Evolutionary conservation across 257 asterid genomes (phyloP).

Genomic region (Capsicum pubescens): DNA sequence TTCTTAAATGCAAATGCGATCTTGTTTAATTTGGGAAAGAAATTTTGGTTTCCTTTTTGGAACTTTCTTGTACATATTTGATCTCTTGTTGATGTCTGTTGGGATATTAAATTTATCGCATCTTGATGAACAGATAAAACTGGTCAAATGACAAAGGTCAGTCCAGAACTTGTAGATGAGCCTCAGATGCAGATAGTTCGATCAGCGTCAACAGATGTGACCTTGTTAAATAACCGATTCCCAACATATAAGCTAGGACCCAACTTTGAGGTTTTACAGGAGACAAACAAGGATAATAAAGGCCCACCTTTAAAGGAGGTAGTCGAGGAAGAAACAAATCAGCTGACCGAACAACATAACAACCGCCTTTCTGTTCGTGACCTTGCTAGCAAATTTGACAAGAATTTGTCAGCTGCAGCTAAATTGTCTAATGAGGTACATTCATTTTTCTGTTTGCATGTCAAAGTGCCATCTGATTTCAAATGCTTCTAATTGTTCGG

Average conservation of each 20-base stretch:
- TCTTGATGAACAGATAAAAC: slow-evolving; percentile 39
- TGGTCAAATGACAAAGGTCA: slow-evolving; percentile 80
- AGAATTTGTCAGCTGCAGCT: slow-evolving; percentile 95
- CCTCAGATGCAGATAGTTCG: slow-evolving; percentile 55
- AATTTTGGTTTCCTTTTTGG: neutral
- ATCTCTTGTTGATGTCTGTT: neutral
- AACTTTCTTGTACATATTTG: neutral
- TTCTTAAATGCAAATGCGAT: neutral
- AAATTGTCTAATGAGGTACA: slow-evolving; percentile 86
- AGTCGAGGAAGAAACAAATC: slow-evolving; percentile 66
- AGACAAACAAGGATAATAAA: slow-evolving; percentile 64
- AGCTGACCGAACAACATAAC: slow-evolving; percentile 82
- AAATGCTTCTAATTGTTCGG: neutral
- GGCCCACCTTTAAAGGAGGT: slow-evolving; percentile 91
- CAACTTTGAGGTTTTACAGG: slow-evolving; percentile 77
- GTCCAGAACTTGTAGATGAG: slow-evolving; percentile 76
- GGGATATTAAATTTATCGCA: neutral
- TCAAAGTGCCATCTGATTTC: neutral
- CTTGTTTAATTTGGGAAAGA: neutral
- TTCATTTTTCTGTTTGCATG: slow-evolving; percentile 5
- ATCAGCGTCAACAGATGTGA: slow-evolving; percentile 75
- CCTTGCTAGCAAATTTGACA: slow-evolving; percentile 93
- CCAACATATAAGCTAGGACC: slow-evolving; percentile 94
- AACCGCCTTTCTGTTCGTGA: slow-evolving; percentile 94
- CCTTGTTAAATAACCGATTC: slow-evolving; percentile 68